Conservation (phyloP, 2,329 filamentous ascomycete genomes). For the Diaporthe vexans region DNA sequence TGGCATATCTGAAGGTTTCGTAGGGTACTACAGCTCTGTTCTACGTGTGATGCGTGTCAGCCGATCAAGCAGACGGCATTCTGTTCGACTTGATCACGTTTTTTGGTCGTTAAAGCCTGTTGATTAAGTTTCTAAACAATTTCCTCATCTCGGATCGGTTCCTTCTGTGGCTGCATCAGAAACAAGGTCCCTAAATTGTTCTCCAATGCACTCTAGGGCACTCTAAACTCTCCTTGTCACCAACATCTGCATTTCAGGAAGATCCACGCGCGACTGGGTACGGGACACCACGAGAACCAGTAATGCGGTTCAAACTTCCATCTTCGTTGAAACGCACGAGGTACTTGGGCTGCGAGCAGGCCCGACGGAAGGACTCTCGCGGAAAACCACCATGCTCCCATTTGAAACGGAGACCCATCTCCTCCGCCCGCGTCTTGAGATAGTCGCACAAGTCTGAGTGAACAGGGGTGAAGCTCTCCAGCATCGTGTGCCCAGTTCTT, state of each 20-base stretch:
- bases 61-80: no score
- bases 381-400: neutral
- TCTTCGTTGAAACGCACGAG: neutral
- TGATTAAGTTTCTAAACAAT: neutral
- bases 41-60: no score
- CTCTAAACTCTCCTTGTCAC: neutral
- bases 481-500: neutral
- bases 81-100: no score
- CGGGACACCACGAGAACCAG: neutral
- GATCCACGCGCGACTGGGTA: neutral
- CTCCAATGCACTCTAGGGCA: neutral
- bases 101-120: neutral
- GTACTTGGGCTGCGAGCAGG: constrained; percentile 11
- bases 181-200: neutral
- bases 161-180: neutral
- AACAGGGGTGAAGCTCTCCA: neutral
- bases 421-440: neutral
- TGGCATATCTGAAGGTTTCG: no score
- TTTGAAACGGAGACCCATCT: neutral
- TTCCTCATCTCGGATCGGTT: neutral
- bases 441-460: neutral
- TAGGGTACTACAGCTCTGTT: no score
- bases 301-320: neutral
- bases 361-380: neutral
- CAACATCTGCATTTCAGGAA: neutral